Conservation (phyloP, 2,329 filamentous ascomycete genomes). For the Acephala macrosclerotiorum region DNA sequence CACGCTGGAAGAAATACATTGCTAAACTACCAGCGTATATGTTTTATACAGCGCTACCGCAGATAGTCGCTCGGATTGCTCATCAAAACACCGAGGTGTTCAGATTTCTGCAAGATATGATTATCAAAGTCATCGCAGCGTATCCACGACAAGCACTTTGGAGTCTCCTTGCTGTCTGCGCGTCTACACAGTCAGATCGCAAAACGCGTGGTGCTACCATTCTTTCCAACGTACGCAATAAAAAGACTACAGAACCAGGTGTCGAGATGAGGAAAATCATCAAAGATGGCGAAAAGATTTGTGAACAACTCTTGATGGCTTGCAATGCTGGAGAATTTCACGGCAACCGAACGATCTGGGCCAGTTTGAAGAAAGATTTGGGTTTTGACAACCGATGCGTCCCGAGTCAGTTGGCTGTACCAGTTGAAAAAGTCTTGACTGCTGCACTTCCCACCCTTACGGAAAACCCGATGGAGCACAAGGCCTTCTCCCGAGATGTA, state of each 20-base stretch:
- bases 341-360: conserved; percentile 68
- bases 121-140: conserved; percentile 83
- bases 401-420: conserved; percentile 86
- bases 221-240: conserved; percentile 54
- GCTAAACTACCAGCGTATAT: conserved; percentile 75
- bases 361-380: conserved; percentile 80
- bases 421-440: conserved; percentile 83
- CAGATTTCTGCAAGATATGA: conserved; percentile 77
- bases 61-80: conserved; percentile 94
- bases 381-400: conserved; percentile 83
- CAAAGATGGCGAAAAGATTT: conserved; percentile 80
- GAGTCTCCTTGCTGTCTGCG: conserved; percentile 87
- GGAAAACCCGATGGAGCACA: conserved; percentile 78
- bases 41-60: conserved; percentile 84
- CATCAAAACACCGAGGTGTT: conserved; percentile 84
- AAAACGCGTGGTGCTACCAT: conserved; percentile 60
- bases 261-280: conserved; percentile 75
- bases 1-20: conserved; percentile 82
- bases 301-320: conserved; percentile 79
- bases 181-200: conserved; percentile 78
- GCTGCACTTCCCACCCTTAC: conserved; percentile 80
- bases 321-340: conserved; percentile 81
- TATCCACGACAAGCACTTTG: conserved; percentile 93
- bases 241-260: conserved; percentile 57
- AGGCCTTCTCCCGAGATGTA: conserved; percentile 85